Conservation (phyloP, 495 filamentous ascomycete species). For the Glarea lozoyensis region DNA sequence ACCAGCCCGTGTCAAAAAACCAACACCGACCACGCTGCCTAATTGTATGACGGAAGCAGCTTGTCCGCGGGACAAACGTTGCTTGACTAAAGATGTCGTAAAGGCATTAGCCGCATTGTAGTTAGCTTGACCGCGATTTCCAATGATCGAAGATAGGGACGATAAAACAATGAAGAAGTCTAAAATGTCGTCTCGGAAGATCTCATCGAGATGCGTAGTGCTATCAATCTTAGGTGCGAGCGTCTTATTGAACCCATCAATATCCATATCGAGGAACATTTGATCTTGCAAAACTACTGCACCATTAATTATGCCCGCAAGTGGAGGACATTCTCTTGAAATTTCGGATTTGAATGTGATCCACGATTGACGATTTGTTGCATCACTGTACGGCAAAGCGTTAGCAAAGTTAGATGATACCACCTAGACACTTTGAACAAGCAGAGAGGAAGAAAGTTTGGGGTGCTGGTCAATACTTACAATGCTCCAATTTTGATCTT, state of each 20-base stretch:
- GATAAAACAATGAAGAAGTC: constrained; percentile 52
- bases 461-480: too few species aligned
- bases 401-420: too few species aligned
- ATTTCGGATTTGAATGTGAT: neutral
- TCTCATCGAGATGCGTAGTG: constrained; percentile 24
- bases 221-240: constrained; percentile 32
- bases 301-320: constrained; percentile 36
- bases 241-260: constrained; percentile 21
- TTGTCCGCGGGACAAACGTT: constrained; percentile 18
- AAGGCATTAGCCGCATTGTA: constrained; percentile 45
- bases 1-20: constrained; percentile 30
- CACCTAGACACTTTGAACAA: too few species aligned
- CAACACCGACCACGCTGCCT: constrained; percentile 46
- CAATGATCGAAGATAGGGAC: constrained; percentile 35
- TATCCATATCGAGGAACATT: constrained; percentile 28
- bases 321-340: constrained; percentile 19
- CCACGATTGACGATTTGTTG: neutral
- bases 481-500: too few species aligned
- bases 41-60: constrained; percentile 42
- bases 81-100: constrained; percentile 25
- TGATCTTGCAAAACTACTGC: constrained; percentile 37
- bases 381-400: neutral
- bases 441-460: too few species aligned
- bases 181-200: constrained; percentile 29
- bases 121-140: constrained; percentile 36